A percentile compares a stretch with the other conserved stretches of the same genome.
These are phyloP conservation scores for Abelmoschus esculentus DNA, from an alignment of 345 rosid species.

Conservation along the genomic window DNA sequence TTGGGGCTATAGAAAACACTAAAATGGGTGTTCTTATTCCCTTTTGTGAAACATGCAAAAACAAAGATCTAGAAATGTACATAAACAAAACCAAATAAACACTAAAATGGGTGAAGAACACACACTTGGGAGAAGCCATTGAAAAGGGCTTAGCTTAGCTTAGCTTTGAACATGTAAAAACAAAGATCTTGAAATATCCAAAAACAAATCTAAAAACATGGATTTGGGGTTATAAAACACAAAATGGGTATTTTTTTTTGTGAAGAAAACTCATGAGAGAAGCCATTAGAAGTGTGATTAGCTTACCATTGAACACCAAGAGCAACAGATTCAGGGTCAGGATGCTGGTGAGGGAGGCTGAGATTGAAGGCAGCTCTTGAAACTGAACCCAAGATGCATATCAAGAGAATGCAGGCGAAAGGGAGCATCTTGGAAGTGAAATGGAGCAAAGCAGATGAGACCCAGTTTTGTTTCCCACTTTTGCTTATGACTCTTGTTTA, in stretches of 20 bases:
- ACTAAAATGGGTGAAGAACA: background rate
- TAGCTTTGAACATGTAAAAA: slow-evolving; percentile 31
- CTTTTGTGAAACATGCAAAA: background rate
- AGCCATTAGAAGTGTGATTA: background rate
- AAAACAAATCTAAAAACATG: background rate
- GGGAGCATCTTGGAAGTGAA: slow-evolving; percentile 30
- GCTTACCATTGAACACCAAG: slow-evolving; percentile 40
- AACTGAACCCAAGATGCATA: slow-evolving; percentile 23
- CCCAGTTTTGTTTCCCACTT: background rate
- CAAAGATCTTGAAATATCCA: background rate
- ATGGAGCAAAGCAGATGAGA: slow-evolving; percentile 4
- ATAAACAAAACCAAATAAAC: background rate
- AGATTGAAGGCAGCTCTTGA: slow-evolving; percentile 28
- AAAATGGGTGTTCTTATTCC: background rate
- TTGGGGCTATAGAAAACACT: background rate
- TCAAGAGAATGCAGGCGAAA: slow-evolving; percentile 30
- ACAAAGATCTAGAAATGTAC: too few relatives aligned
- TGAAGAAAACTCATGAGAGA: background rate
- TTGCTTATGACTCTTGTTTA: slow-evolving; percentile 6
- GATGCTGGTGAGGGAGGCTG: slow-evolving; percentile 53
- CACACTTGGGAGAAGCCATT: background rate
- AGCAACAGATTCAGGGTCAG: slow-evolving; percentile 52
- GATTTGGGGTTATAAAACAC: background rate
- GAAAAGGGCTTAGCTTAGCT: background rate
- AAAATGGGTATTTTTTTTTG: background rate